Evolutionary conservation across 768 basidiomycete genomes (phyloP), one percentile per base, ranked within the genome.

Genomic region (Leccinum sublutescens): DNA sequence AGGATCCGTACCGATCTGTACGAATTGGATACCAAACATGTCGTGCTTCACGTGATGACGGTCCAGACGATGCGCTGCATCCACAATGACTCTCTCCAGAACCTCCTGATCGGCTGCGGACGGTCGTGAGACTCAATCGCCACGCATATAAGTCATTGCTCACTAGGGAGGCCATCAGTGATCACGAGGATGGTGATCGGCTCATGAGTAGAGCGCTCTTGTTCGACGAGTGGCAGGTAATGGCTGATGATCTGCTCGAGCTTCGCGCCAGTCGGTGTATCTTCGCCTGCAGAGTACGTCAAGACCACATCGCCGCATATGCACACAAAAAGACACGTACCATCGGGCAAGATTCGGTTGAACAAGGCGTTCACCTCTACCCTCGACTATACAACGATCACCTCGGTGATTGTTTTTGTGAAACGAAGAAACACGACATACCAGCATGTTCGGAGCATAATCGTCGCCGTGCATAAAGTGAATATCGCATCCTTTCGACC

Each of bases 1-100:
- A 1, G 62, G 56, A 53, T 74, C 74, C 3, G 73, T 68, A 0
- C 81, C 80, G 21, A 82, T 77, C 61, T 82, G 81, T 34, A 82
- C 70, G 40, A 82, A 78, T 40, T 79, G 77, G 27, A 82, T 70
- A 10, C 80, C 77, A 5, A 82, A 71, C 68, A 77, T 76, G n/a
- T 73, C 68, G 2, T 72, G 64, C 25, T 68, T 76, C 52, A 72
- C 69, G 4, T 65, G 65, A 1, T 67, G 71, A 38, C 67, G 67
- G 52, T 80, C 79, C 19, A 80, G 74, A 29, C 77, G 68, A 29
- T 72, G 72, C 2, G 79, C 79, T 17, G 72, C 66, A 5, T 71
- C 67, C 15, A 79, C 71, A 10, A 80, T 70, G 2, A 72, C 71
- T 7, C 57, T 61, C 51, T 68, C 64, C 8, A 73, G 63, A 1